These are phyloP conservation scores for Pleurotus platypus DNA, from an alignment of 768 basidiomycete species.

Conservation along the genomic window DNA sequence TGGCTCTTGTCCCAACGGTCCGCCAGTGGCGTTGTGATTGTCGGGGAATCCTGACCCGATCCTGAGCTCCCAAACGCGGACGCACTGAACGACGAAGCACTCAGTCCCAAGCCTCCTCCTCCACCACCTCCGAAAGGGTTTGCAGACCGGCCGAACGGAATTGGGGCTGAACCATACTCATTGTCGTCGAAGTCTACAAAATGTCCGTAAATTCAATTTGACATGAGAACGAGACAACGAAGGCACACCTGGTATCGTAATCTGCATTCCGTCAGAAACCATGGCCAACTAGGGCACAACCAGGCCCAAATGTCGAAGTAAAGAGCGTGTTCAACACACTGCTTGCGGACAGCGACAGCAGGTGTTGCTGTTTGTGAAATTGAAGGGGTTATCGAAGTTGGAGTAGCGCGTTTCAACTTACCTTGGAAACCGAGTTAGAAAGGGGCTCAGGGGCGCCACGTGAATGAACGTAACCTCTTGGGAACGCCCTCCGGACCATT, in stretches of 20 bases:
- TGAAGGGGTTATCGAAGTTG: neutral
- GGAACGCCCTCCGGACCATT: too few relatives aligned
- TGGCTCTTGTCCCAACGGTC: constrained; percentile 59
- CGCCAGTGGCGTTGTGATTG: constrained; percentile 47
- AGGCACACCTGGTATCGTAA: constrained; percentile 59
- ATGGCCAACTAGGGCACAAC: neutral
- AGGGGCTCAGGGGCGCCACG: neutral
- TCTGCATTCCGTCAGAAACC: constrained; percentile 47
- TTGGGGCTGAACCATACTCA: constrained; percentile 55
- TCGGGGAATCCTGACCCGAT: constrained; percentile 67
- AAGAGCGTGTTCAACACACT: neutral
- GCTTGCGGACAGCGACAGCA: neutral
- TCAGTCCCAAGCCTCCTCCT: constrained; percentile 37
- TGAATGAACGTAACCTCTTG: too few relatives aligned
- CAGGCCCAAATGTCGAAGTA: neutral
- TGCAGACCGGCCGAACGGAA: constrained; percentile 66
- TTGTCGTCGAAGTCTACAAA: constrained; percentile 75
- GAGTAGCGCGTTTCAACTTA: neutral
- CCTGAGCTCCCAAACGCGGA: constrained; percentile 23
- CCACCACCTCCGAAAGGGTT: constrained; percentile 43
- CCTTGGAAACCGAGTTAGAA: neutral
- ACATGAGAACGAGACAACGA: neutral
- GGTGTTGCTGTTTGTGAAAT: neutral
- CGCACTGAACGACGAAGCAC: constrained; percentile 31
- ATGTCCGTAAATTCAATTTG: constrained; percentile 5